phyloP scores from a whole-genome alignment of 225 moss, liverwort and hornwort genomes.

The Neckera pumila region DNA sequence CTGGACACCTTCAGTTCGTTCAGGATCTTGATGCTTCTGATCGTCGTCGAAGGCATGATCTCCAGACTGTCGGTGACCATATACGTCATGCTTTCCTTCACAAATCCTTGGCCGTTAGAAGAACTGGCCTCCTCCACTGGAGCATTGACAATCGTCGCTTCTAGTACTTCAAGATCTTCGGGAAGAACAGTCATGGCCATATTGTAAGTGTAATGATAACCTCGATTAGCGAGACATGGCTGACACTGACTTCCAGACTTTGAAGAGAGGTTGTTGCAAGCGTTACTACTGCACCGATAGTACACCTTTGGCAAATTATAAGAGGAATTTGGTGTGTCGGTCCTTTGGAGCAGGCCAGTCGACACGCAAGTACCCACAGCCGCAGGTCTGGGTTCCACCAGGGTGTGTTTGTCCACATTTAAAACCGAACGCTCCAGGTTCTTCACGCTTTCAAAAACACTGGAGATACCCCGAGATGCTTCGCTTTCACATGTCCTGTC shows the following conservation, averaged over 20 bases:
- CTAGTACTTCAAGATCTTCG: background rate
- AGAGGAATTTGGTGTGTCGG: background rate
- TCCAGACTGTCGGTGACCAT: background rate
- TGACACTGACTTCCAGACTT: accelerated
- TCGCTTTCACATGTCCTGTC: background rate
- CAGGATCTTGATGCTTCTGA: background rate
- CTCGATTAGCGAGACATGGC: accelerated
- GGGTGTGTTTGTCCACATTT: background rate
- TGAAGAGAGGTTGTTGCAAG: background rate
- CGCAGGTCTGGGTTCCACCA: background rate
- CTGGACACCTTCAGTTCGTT: background rate
- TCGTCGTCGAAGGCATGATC: background rate
- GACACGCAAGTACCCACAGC: background rate
- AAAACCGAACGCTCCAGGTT: background rate
- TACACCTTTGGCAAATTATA: background rate
- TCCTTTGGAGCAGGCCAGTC: background rate
- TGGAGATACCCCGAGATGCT: background rate
- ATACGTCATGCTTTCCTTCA: background rate
- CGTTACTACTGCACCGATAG: accelerated
- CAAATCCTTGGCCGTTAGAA: background rate
- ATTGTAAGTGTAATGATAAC: accelerated
- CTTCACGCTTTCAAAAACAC: background rate
- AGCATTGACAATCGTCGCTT: background rate
- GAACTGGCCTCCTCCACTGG: background rate
- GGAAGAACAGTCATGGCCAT: background rate